phyloP scores from a whole-genome alignment of 805 yeast species.

The Saturnispora diversa region DNA sequence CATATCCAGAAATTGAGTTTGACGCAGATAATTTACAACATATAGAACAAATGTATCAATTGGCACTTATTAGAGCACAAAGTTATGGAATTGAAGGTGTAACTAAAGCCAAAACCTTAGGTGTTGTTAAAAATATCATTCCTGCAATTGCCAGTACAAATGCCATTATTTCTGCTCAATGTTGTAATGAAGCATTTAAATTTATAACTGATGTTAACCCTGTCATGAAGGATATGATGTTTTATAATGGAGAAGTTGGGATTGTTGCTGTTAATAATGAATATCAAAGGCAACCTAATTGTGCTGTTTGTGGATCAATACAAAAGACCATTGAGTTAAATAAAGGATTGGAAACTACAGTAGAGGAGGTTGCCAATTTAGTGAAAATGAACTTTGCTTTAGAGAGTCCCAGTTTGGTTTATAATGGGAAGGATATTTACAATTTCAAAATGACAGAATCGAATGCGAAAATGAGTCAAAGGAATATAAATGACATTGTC shows the following conservation, averaged over 20 bases:
- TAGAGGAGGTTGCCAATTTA: slow-evolving; percentile 16
- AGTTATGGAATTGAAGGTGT: slow-evolving; percentile 69
- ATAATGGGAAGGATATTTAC: slow-evolving; percentile 21
- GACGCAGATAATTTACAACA: slow-evolving; percentile 66
- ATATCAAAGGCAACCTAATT: slow-evolving; percentile 50
- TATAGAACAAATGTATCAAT: slow-evolving; percentile 51
- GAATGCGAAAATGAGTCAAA: not conserved
- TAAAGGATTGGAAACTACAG: slow-evolving; percentile 14
- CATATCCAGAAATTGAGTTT: slow-evolving; percentile 38
- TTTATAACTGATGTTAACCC: slow-evolving; percentile 66
- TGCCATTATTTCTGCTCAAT: slow-evolving; percentile 82
- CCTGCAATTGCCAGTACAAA: slow-evolving; percentile 95
- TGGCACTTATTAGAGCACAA: slow-evolving; percentile 51
- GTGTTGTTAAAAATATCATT: slow-evolving; percentile 84
- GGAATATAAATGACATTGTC: not conserved
- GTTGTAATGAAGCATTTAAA: slow-evolving; percentile 81
- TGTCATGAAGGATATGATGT: slow-evolving; percentile 66
- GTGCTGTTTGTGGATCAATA: slow-evolving; percentile 66
- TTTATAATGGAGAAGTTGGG: slow-evolving; percentile 78
- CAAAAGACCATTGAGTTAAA: slow-evolving; percentile 10
- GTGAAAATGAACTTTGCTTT: slow-evolving; percentile 15
- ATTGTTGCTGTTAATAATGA: slow-evolving; percentile 67
- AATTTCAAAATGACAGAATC: slow-evolving; percentile 16
- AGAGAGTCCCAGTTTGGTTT: slow-evolving; percentile 19
- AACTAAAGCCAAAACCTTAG: slow-evolving; percentile 62